Evolutionary conservation across 2,329 filamentous ascomycete species (phyloP), one percentile per base, ranked within the genome.

Genomic region (Calonectria pseudoreteaudii): DNA sequence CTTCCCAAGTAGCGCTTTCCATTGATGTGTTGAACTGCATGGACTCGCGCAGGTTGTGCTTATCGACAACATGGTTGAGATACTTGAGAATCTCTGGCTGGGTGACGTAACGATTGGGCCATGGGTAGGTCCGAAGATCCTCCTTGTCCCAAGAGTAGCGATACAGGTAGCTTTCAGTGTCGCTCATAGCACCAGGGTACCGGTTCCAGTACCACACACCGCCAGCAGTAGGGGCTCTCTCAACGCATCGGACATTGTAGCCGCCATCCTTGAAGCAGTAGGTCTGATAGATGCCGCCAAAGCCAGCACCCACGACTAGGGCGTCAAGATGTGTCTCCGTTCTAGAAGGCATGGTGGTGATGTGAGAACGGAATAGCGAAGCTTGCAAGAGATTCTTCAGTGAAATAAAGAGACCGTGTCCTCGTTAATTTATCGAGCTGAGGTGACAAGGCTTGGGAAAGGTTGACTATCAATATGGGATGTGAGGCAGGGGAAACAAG

Each of bases 11-110:
- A 1, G 84, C 84, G 0, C 77, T 77, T 7, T 73, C 72, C 14
- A 87, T 75, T 47, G 79, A 78, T 0, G 84, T 86, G 50, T 86
- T 80, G 81, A 88, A 87, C 9, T 82, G 79, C 44, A 87, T 85
- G 53, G 85, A 56, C 41, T 81, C 77, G 2, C 81, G 76, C 10
- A 87, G n/a, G 14, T 69, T 58, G 18, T 75, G 74, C 16, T 66
- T 68, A 6, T 73, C 31, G n/a, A 71, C 71, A 1, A 75, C 65
- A 18, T 75, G 74, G 6, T 53, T 53, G 18, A 75, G 68, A 56
- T 75, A 75, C 9, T 66, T 41, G 67, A 73, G 71, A 41, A 75
- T 71, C 34, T 75, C 71, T 16, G 74, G 71, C 38, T 75, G 74
- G 8, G 71, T 68, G 38, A 75, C 30, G 9, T 75, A 75, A 23